These are phyloP conservation scores for Aspergillus sp. DNA, from an alignment of 2,329 filamentous ascomycete species.

Conservation along the genomic window DNA sequence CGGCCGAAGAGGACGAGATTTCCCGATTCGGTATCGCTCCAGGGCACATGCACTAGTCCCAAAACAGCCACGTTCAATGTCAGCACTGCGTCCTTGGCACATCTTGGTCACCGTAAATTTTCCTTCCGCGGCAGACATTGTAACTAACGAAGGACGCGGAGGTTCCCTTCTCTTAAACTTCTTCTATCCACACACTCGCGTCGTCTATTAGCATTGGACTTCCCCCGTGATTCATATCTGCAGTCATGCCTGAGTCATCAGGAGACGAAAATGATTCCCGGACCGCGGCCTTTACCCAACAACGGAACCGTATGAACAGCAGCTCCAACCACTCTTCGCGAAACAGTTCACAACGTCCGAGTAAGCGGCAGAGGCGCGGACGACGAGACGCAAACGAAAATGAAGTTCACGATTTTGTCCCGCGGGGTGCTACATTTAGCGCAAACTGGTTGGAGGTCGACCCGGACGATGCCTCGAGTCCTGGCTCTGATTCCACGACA, in stretches of 20 bases:
- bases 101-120: slow-evolving; percentile 19
- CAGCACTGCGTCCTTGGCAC: slow-evolving; percentile 5
- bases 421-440: slow-evolving; percentile 29
- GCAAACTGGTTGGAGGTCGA: slow-evolving; percentile 25
- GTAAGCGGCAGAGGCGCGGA: slow-evolving; percentile 16
- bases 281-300: slow-evolving; percentile 37
- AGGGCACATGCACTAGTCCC: no score
- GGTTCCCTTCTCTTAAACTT: not conserved
- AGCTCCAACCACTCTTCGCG: slow-evolving; percentile 16
- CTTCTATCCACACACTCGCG: not conserved
- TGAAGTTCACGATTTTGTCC: slow-evolving; percentile 30
- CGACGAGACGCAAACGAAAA: slow-evolving; percentile 14
- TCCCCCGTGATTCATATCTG: not conserved
- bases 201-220: no score
- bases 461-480: slow-evolving; percentile 23
- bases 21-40: no score
- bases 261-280: slow-evolving; percentile 39
- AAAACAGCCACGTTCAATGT: no score
- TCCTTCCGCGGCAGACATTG: not conserved
- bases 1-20: no score
- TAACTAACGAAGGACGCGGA: no score
- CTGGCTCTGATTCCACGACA: slow-evolving; percentile 14
- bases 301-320: slow-evolving; percentile 22
- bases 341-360: slow-evolving; percentile 17
- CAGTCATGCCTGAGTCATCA: slow-evolving; percentile 18